Evolutionary conservation across 768 basidiomycete species (phyloP), one percentile per base, ranked within the genome.

Genomic region (Antrodiella citrinella): DNA sequence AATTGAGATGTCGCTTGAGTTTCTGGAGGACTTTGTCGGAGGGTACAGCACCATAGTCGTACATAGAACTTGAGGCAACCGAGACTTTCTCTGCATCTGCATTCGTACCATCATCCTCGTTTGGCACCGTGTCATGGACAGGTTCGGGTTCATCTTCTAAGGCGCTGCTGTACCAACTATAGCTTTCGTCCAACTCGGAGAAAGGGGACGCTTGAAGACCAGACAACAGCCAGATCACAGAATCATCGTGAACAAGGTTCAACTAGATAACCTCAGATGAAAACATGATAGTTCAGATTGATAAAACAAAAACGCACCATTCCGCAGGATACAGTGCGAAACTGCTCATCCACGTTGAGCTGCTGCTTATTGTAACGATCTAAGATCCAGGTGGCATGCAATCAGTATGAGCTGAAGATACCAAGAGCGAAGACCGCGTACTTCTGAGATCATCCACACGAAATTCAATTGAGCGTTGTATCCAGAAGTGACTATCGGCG

Each of bases 331-430:
- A 61, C 58, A 0, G 45, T 47, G 15, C 55, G 53, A 43, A 64
- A 64, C 21, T 64, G 59, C 21, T 60, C 53, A 4, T 50, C 56
- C 12, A 56, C 26, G 38, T 62, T 59, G 3, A 57, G 51, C 40
- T 55, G 61, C 48, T 60, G 60, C 38, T 60, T 55, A 24, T 48
- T 54, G 47, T 60, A 63, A 13, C 58, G 51, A 2, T 57, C 60
- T 63, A 45, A 43, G 18, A 38, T 10, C 21, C 41, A 9, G n/a
- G 21, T 43, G 7, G 21, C 10, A 7, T 9, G 15, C 41, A 43
- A 43, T 43, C n/a, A n/a, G n/a, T n/a, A n/a, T n/a, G n/a, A n/a
- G n/a, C n/a, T n/a, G n/a, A n/a, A n/a, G n/a, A n/a, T n/a, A n/a
- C n/a, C n/a, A n/a, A n/a, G n/a, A n/a, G n/a, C n/a, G n/a, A n/a